These are phyloP conservation scores for Trichosporon faecale DNA, from an alignment of 1,284 basidiomycete species.

Conservation along the genomic window DNA sequence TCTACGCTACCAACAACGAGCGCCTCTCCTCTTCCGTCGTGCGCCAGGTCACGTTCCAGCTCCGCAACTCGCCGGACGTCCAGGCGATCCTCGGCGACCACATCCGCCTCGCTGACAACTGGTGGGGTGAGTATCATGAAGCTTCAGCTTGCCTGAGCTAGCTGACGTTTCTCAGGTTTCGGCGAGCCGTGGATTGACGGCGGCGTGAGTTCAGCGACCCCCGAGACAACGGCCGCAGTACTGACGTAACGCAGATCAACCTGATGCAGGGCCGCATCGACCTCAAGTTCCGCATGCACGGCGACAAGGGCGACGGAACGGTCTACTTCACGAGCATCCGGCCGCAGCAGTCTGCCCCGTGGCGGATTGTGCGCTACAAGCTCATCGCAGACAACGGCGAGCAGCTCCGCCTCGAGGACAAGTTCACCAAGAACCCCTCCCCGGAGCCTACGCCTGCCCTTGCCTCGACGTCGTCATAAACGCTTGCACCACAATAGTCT, in stretches of 20 bases:
- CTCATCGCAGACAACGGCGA: conserved; percentile 48
- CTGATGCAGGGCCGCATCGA: conserved; percentile 53
- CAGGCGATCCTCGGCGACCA: conserved; percentile 40
- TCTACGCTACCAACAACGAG: conserved; percentile 49
- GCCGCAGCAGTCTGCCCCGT: conserved; percentile 46
- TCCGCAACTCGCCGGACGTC: conserved; percentile 47
- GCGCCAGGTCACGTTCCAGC: conserved; percentile 47
- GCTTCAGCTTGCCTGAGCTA: too few relatives aligned
- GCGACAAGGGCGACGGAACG: conserved; percentile 45
- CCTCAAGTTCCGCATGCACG: conserved; percentile 48
- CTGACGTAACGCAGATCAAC: conserved; percentile 38
- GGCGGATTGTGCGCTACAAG: conserved; percentile 53
- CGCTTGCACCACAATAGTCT: background rate
- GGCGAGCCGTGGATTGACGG: conserved; percentile 53
- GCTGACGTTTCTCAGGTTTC: conserved; percentile 34
- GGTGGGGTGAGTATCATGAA: conserved; percentile 45
- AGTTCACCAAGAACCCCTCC: conserved; percentile 15
- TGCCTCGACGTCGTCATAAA: background rate
- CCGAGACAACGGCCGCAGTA: background rate
- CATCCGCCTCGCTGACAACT: conserved; percentile 43
- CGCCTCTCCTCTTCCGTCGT: conserved; percentile 49
- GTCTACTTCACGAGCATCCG: conserved; percentile 53
- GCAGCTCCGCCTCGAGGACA: conserved; percentile 43
- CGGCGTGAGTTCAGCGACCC: conserved; percentile 30
- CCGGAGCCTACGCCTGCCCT: conserved; percentile 2